phyloP scores from a whole-genome alignment of 1,284 basidiomycete species.

The Boletellus deceptivus region DNA sequence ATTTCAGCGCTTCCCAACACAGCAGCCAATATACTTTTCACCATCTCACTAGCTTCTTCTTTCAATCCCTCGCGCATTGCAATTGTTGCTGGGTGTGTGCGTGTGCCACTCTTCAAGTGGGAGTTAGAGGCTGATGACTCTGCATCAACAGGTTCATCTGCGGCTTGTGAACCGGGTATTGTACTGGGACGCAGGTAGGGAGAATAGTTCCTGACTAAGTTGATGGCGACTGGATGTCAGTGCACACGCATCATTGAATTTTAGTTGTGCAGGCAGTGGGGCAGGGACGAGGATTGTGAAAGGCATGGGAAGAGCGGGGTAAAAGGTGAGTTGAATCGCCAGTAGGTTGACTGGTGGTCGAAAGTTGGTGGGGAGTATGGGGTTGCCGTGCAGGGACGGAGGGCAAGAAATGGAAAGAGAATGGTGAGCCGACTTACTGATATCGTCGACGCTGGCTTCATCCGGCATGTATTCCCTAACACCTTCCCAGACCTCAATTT shows the following conservation, averaged over 20 bases:
- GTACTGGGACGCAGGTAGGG: slow-evolving; percentile 70
- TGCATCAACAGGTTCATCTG: slow-evolving; percentile 5
- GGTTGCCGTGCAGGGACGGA: slow-evolving; percentile 8
- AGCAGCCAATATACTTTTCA: slow-evolving; percentile 52
- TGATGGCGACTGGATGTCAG: slow-evolving; percentile 77
- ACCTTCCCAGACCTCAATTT: slow-evolving; percentile 61
- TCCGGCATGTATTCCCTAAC: slow-evolving; percentile 63
- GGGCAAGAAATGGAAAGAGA: slow-evolving; percentile 21
- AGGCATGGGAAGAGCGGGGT: slow-evolving; percentile 24
- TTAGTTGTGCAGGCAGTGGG: slow-evolving; percentile 22
- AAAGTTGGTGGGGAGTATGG: slow-evolving; percentile 20
- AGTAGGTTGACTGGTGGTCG: slow-evolving; percentile 26
- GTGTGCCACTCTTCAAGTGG: slow-evolving; percentile 42
- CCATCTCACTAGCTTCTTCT: slow-evolving; percentile 64
- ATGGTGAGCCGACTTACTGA: slow-evolving; percentile 58
- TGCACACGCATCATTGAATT: slow-evolving; percentile 33
- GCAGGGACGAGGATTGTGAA: slow-evolving; percentile 23
- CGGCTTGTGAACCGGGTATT: slow-evolving; percentile 13
- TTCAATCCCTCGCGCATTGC: slow-evolving; percentile 62
- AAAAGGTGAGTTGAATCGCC: slow-evolving; percentile 26
- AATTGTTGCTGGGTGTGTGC: slow-evolving; percentile 61
- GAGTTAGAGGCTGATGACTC: slow-evolving; percentile 3
- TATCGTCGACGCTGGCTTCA: slow-evolving; percentile 65
- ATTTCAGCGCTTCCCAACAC: slow-evolving; percentile 37
- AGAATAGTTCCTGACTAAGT: slow-evolving; percentile 88